Conservation (phyloP, 805 yeast species). For the Helenozyma baotianmanensis region DNA sequence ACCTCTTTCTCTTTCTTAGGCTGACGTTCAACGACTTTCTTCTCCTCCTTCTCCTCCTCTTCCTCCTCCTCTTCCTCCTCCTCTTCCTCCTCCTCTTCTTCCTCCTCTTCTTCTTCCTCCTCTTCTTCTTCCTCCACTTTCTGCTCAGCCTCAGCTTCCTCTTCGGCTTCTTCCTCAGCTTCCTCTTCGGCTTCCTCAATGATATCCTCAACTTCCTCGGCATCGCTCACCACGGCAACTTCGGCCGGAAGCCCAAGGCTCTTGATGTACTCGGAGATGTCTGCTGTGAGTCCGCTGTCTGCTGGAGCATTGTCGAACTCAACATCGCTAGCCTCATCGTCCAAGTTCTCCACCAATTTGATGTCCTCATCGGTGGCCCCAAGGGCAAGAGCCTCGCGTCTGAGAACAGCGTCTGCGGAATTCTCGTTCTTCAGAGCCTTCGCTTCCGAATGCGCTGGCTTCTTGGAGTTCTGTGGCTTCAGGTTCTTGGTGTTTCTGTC, state of each 20-base stretch:
- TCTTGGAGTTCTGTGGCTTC: constrained; percentile 11
- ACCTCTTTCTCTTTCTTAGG: constrained; percentile 13
- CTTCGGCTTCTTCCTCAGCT: constrained; percentile 24
- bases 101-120: constrained; percentile 26
- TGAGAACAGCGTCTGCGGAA: constrained; percentile 36
- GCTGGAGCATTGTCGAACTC: constrained; percentile 41
- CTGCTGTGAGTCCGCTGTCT: constrained; percentile 45
- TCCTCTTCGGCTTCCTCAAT: constrained; percentile 13
- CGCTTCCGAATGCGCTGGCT: constrained; percentile 9
- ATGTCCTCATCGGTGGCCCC: constrained; percentile 89
- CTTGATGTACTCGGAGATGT: constrained; percentile 59
- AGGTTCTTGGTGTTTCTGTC: constrained; percentile 16
- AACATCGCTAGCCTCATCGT: constrained; percentile 49
- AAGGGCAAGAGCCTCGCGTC: constrained; percentile 70
- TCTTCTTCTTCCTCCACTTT: constrained; percentile 31
- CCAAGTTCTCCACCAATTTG: constrained; percentile 53
- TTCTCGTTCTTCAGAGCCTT: constrained; percentile 1
- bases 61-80: constrained; percentile 18
- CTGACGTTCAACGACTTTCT: constrained; percentile 15
- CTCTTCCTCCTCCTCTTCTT: constrained; percentile 20
- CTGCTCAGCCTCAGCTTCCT: constrained; percentile 35
- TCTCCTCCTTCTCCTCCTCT: constrained; percentile 11
- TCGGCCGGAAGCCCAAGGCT: constrained; percentile 56
- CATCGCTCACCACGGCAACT: constrained; percentile 18
- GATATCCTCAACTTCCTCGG: constrained; percentile 14